Evolutionary conservation across 257 asterid species (phyloP).

Genomic region (Jacaranda copaia): DNA sequence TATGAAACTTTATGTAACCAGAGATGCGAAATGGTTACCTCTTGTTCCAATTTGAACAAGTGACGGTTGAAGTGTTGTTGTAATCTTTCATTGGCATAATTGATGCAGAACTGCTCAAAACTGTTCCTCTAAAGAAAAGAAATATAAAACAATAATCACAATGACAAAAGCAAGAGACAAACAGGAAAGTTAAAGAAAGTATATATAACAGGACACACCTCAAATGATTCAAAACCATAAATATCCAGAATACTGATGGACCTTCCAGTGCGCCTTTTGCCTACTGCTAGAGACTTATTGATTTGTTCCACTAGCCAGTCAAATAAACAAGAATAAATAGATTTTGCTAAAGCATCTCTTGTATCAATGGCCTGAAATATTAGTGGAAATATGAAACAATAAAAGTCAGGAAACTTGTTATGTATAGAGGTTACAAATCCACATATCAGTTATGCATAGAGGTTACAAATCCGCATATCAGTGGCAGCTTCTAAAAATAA

Average conservation of each 20-base stretch:
- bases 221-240: constrained; percentile 98
- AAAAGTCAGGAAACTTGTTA: constrained; percentile 30
- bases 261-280: constrained; percentile 96
- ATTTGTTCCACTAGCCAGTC: constrained; percentile 98
- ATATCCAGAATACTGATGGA: constrained; percentile 98
- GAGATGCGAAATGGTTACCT: constrained; percentile 55
- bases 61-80: constrained; percentile 99
- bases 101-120: constrained; percentile 97
- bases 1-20: constrained; percentile 1
- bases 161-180: constrained; percentile 24
- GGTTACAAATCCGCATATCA: constrained; percentile 1
- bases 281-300: constrained; percentile 89
- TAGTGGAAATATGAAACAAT: constrained; percentile 23
- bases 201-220: constrained; percentile 54
- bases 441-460: neutral
- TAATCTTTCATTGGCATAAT: constrained; percentile 96
- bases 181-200: constrained; percentile 21
- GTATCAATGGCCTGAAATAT: constrained; percentile 86
- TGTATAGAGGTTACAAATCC: neutral
- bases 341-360: constrained; percentile 96
- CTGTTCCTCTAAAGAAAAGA: constrained; percentile 75
- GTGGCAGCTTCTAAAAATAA: constrained; percentile 14
- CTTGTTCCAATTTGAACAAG: constrained; percentile 98
- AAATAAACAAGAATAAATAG: constrained; percentile 92
- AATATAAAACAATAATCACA: constrained; percentile 30